Percentiles rank a stretch among this genome's conserved stretches.
Evolutionary conservation across 257 asterid genomes (phyloP).

Genomic region (Rauvolfia tetraphylla): DNA sequence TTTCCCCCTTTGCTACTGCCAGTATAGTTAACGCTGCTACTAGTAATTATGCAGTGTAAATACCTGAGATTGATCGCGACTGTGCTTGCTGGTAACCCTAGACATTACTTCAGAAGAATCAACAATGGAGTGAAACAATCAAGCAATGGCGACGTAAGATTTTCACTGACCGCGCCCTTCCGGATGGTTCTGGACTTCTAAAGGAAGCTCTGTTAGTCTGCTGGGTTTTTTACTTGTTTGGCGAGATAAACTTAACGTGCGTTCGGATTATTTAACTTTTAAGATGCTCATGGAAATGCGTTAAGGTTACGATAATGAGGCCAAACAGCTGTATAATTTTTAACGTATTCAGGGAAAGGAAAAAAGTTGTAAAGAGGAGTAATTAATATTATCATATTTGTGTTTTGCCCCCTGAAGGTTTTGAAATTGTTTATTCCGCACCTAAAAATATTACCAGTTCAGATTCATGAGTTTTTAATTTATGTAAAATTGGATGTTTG

Average conservation of each 20-base stretch:
- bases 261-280: no score
- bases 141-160: background rate
- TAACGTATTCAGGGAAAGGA: background rate
- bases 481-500: no score
- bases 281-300: no score
- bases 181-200: slow-evolving; percentile 1
- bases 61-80: slow-evolving; percentile 64
- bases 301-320: no score
- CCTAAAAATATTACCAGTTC: background rate
- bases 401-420: background rate
- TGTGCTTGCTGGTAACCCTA: slow-evolving; percentile 54
- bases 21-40: background rate
- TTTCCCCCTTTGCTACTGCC: background rate
- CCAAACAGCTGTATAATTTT: no score
- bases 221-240: no score
- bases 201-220: no score
- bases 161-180: background rate
- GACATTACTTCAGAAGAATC: slow-evolving; percentile 41
- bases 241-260: no score
- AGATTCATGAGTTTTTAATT: no score
- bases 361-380: background rate
- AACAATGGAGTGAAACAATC: background rate
- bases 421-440: background rate
- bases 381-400: background rate
- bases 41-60: background rate